Base-by-base conservation (phyloP, 2,329 filamentous ascomycete genomes). In the Seiridium unicorne region DNA sequence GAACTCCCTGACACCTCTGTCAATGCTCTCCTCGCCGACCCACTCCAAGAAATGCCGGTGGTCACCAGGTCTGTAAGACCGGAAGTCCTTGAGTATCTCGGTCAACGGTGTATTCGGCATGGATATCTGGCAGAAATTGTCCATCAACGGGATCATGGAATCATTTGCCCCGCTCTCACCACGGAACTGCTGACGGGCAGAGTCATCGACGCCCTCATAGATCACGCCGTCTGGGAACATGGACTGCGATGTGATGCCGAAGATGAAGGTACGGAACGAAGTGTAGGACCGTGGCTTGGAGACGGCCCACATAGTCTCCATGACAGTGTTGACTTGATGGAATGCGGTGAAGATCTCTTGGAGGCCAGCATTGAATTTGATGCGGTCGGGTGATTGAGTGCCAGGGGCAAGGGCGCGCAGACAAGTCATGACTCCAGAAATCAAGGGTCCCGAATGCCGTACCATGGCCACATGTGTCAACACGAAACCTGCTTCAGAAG, bases 391-490 rank as follows among this genome's bases (percentile, higher is more conserved):
- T 10, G 47, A 1, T 60, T 5, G 54, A 42, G 11, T 47, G 18
- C 9, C 31, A 32, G 42, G 34, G 18, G 18, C 18, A 5, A 68
- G 63, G 31, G 67, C 65, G 38, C 62, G 83, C 32, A 96, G 81
- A 55, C 89, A 38, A 56, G 86, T 81, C 51, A 92, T 82, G 3
- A 88, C 85, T 38, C 92, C 92, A 47, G 85, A 83, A 51, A 97
- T 87, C 1, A 98, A 81, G 1, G 87, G 85, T 0, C 89, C 89
- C 0, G 93, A 93, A 75, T 96, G 87, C 72, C 88, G 89, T 55
- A 97, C 94, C 93, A 97, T 98, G 75, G 96, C 92, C 56, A 98
- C 88, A 74, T 97, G 94, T 4, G 95, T 93, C 10, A 97, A 84
- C n/a, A 97, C 92, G 73, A 98, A 97, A 55, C 94, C 94, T 1